phyloP scores from a whole-genome alignment of 1,284 basidiomycete genomes.

The Trametes versicolor region DNA sequence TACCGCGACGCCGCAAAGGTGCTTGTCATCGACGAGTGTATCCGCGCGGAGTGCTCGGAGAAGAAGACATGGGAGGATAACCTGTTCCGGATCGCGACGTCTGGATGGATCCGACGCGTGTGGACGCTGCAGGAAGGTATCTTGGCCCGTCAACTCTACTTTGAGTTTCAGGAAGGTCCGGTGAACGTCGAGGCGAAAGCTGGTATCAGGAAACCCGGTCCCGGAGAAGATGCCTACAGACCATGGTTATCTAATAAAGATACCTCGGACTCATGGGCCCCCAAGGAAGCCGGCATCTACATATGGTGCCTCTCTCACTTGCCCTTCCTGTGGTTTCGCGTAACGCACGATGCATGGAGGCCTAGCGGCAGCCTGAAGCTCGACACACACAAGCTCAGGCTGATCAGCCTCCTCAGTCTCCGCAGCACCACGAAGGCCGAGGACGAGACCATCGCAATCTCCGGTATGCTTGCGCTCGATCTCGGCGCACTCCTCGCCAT shows the following conservation, averaged over 20 bases:
- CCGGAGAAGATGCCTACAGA: background rate
- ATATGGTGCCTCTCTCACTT: no score
- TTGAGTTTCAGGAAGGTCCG: slow-evolving; percentile 30
- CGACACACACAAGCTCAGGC: background rate
- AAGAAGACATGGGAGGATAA: slow-evolving; percentile 21
- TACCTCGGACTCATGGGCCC: no score
- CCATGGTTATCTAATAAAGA: no score
- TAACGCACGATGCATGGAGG: no score
- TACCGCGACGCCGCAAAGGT: slow-evolving; percentile 27
- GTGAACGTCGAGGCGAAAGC: slow-evolving; percentile 10
- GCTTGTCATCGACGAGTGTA: slow-evolving; percentile 29
- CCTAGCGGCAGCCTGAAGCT: no score
- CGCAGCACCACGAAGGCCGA: slow-evolving; percentile 10
- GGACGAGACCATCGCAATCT: slow-evolving; percentile 12
- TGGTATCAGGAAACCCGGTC: background rate
- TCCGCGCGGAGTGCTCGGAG: slow-evolving; percentile 23
- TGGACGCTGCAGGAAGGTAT: slow-evolving; percentile 36
- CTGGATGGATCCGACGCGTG: slow-evolving; percentile 31
- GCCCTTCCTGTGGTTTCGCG: no score
- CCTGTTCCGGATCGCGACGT: slow-evolving; percentile 27
- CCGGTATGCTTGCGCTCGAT: background rate
- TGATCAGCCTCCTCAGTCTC: background rate
- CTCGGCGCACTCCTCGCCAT: slow-evolving; percentile 6
- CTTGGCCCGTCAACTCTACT: slow-evolving; percentile 28
- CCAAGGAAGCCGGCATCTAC: no score